Base-by-base conservation (phyloP, 2,329 filamentous ascomycete species). In the Beauveria varroae region DNA sequence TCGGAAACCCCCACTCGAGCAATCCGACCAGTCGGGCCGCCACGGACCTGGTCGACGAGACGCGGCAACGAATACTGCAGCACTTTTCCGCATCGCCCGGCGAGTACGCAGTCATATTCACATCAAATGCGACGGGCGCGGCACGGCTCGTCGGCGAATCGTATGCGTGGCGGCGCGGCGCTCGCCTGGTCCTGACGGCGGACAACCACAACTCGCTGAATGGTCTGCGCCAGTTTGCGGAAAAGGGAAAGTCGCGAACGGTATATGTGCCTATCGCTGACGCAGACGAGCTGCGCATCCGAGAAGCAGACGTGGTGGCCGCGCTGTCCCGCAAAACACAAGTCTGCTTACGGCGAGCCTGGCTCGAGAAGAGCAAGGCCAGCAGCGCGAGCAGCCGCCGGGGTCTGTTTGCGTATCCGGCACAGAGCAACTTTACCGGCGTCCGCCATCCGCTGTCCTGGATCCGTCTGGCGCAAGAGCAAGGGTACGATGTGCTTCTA, bases 401-500 rank as follows among this genome's bases (percentile, higher is more conserved):
- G 20, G 73, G 74, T 8, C 68, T 79, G 20, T 77, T 79, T 62
- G 76, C 76, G 3, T 79, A 76, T 65, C 77, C 77, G 3, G 77
- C 76, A 0, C 77, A 79, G 65, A 77, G 74, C 63, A 79, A 79
- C 64, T 78, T 79, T 60, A 74, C 68, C 54, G 76, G 77, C 37
- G 75, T 76, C 3, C 72, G 73, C 0, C 76, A 78, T 50, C 74
- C 76, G 16, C 68, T 79, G 0, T 65, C 66, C 0, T 77, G 74
- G 74, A 64, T 76, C 0, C 46, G 56, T 1, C 61, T 69, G 18
- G 75, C 75, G 2, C 75, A 77, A 63, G 57, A 65, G 5, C 65
- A 66, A 9, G 74, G 75, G 24, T 78, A 74, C 57, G 73, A 76
- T 58, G 75, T 78, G 2, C 67, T 76, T 8, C 69, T 77, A 3